Evolutionary conservation across 1,284 basidiomycete genomes (phyloP), one percentile per base, ranked within the genome.

Genomic region (Sparassis latifolia): DNA sequence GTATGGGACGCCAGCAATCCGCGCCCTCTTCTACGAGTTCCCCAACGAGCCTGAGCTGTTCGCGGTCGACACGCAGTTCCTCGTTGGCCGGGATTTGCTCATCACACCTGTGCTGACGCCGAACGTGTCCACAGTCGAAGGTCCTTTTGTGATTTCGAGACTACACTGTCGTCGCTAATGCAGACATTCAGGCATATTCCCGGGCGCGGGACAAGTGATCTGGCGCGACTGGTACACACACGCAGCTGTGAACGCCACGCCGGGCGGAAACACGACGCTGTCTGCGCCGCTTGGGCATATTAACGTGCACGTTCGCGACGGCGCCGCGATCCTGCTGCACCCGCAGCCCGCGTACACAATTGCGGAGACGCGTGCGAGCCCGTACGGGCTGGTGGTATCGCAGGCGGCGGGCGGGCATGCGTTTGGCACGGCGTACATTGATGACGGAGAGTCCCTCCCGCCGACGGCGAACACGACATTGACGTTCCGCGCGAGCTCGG

Each of bases 151-250:
- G 20, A 20, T 20, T 20, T 20, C 20, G 20, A 20, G 20, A 20
- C 20, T 20, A 20, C 20, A 20, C 20, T 20, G 20, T 20, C 20
- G 20, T 20, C 20, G 20, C 20, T 20, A 1, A 37, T n/a, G 37
- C 6, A 27, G 44, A 42, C 12, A 20, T 12, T 4, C 46, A 82
- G 81, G 75, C 41, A 70, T 83, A 44, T 80, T 87, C 69, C 82
- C 81, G 31, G 83, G 83, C 1, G 68, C 74, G 50, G 79, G 78
- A n/a, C 68, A 66, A 10, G 76, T 78, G 0, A 68, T 74, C 51
- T 91, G 85, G 86, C 76, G 84, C 48, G 86, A 90, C 65, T 88
- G 84, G 79, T 89, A 82, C 67, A 87, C 82, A 0, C 83, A 86
- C 59, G 69, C 76, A 35, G 70, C 70, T 39, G 74, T 78, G 40